These are phyloP conservation scores for Massariosphaeria phaeospora DNA, from an alignment of 495 filamentous ascomycete genomes.

Conservation along the genomic window DNA sequence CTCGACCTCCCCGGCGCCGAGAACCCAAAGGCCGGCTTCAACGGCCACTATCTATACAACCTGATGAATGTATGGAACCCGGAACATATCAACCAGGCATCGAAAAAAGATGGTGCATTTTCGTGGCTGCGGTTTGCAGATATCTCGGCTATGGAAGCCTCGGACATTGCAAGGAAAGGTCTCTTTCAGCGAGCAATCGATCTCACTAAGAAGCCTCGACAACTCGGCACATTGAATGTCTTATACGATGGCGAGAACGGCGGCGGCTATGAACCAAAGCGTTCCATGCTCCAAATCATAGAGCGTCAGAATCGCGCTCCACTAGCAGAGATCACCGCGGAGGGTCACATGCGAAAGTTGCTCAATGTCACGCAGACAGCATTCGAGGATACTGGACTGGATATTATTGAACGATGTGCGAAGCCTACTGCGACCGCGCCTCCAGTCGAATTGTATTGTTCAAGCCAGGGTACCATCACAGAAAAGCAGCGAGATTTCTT, in stretches of 20 bases:
- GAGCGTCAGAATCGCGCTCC: slow-evolving; percentile 62
- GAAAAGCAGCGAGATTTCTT: slow-evolving; percentile 76
- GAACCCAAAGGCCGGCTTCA: slow-evolving; percentile 72
- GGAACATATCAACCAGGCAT: slow-evolving; percentile 63
- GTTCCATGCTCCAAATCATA: slow-evolving; percentile 75
- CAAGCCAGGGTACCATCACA: slow-evolving; percentile 57
- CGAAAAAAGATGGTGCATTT: slow-evolving; percentile 60
- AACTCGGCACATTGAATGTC: slow-evolving; percentile 47
- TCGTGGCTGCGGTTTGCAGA: slow-evolving; percentile 89
- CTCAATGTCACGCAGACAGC: slow-evolving; percentile 69
- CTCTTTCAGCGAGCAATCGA: slow-evolving; percentile 61
- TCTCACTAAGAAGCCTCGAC: slow-evolving; percentile 44
- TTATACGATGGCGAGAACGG: slow-evolving; percentile 60
- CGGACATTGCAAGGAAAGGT: slow-evolving; percentile 58
- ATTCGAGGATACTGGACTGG: slow-evolving; percentile 65
- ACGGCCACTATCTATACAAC: slow-evolving; percentile 64
- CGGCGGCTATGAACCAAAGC: slow-evolving; percentile 54
- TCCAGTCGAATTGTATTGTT: slow-evolving; percentile 73
- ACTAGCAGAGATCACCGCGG: slow-evolving; percentile 62
- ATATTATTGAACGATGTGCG: slow-evolving; percentile 73
- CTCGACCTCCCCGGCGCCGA: slow-evolving; percentile 69
- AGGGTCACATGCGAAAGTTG: slow-evolving; percentile 68
- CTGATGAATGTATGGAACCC: slow-evolving; percentile 86
- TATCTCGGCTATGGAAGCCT: slow-evolving; percentile 65
- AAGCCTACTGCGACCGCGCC: slow-evolving; percentile 75